These are phyloP conservation scores for Paraphaeosphaeria sporulosa DNA, from an alignment of 2,329 filamentous ascomycete species.

Conservation along the genomic window DNA sequence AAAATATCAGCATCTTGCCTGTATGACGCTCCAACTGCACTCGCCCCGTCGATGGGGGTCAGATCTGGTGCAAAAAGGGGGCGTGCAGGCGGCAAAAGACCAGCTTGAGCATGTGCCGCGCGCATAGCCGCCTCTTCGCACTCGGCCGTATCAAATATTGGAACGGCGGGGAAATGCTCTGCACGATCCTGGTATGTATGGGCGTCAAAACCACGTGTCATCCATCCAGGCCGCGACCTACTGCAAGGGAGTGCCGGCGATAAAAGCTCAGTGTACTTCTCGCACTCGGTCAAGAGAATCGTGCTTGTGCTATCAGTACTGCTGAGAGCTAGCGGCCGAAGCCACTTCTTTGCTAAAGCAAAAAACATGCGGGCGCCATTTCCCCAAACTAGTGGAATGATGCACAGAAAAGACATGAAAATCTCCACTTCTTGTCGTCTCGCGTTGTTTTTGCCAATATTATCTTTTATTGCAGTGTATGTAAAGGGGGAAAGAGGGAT, in stretches of 20 bases:
- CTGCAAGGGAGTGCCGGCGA: no score
- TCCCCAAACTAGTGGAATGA: neutral
- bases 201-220: neutral
- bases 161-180: neutral
- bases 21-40: neutral
- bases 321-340: neutral
- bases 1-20: neutral
- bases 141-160: neutral
- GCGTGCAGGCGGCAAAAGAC: neutral
- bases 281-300: neutral
- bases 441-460: neutral
- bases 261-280: neutral
- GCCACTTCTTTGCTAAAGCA: neutral
- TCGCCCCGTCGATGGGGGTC: neutral
- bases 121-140: constrained; percentile 1
- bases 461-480: neutral
- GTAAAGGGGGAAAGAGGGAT: neutral
- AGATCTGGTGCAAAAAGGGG: neutral
- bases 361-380: neutral
- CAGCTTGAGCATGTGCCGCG: neutral
- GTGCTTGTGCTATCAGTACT: neutral
- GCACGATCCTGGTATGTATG: neutral
- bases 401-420: neutral
- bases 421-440: neutral
- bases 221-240: neutral